Conservation (phyloP, 345 rosid genomes). For the Populus ilicifolia region DNA sequence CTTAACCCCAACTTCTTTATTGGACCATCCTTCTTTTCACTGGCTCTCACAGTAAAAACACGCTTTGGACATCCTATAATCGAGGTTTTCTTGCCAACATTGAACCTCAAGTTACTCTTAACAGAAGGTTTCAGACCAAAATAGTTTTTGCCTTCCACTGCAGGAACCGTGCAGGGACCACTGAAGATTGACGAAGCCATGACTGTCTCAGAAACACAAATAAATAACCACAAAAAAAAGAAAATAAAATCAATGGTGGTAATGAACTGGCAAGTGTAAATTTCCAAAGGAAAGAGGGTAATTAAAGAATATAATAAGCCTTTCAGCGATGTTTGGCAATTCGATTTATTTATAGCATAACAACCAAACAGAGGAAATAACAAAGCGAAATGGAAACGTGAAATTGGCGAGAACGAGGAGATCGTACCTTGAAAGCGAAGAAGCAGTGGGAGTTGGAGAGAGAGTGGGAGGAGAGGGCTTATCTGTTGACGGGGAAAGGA, state of each 20-base stretch:
- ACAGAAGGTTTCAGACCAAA: slow-evolving; percentile 12
- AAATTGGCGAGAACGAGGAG: background rate
- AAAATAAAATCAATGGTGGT: background rate
- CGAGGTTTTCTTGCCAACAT: background rate
- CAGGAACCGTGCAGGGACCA: slow-evolving; percentile 14
- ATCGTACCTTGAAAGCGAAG: slow-evolving; percentile 5
- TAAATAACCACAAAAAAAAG: background rate
- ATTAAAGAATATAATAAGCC: no score
- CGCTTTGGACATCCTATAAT: background rate
- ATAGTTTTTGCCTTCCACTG: slow-evolving; percentile 10
- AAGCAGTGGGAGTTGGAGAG: background rate
- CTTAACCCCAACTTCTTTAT: slow-evolving; percentile 27
- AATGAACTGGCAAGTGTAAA: background rate
- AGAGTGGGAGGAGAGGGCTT: background rate
- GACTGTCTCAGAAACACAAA: background rate
- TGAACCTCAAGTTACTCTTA: background rate
- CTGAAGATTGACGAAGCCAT: slow-evolving; percentile 28
- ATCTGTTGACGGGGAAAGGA: slow-evolving; percentile 7
- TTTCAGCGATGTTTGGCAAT: no score
- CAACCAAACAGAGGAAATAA: background rate
- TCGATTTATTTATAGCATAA: no score
- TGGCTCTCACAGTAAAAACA: slow-evolving; percentile 8
- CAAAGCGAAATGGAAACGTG: background rate
- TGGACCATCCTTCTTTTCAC: slow-evolving; percentile 7
- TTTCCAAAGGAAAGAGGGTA: background rate